These are phyloP conservation scores for Fusarium pseudocircinatum DNA, from an alignment of 2,329 filamentous ascomycete species.

Conservation along the genomic window DNA sequence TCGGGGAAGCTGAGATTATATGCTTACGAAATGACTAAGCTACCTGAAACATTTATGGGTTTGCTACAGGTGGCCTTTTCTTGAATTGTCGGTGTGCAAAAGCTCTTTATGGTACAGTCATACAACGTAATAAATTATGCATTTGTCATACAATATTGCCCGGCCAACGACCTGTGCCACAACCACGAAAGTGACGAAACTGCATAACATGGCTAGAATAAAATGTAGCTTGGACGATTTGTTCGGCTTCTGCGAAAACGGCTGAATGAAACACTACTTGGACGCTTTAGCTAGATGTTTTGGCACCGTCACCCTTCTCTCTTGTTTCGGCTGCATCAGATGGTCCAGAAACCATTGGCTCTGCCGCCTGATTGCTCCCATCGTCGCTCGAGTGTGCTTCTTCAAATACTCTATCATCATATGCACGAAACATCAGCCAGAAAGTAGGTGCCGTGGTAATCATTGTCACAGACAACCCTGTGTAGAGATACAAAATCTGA, in stretches of 20 bases:
- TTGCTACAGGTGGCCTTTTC: neutral
- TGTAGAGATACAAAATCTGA: neutral
- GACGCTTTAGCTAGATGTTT: neutral
- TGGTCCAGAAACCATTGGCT: neutral
- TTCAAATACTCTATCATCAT: neutral
- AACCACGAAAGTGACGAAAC: accelerated
- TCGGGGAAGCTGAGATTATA: neutral
- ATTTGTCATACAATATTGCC: neutral
- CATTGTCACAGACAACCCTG: neutral
- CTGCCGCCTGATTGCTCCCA: neutral
- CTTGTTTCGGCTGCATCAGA: neutral
- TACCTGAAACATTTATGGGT: accelerated
- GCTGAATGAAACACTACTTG: too few species aligned
- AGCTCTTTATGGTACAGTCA: neutral
- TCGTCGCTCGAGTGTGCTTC: neutral
- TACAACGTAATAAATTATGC: neutral
- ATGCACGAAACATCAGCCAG: neutral
- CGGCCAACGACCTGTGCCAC: neutral
- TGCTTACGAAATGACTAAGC: neutral
- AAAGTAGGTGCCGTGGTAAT: neutral
- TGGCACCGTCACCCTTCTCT: neutral
- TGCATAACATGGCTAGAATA: accelerated
- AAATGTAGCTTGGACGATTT: neutral
- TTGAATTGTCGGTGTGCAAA: neutral
- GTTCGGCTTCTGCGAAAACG: neutral